Conservation (phyloP, 2,329 filamentous ascomycete species). For the Talaromyces sp. region DNA sequence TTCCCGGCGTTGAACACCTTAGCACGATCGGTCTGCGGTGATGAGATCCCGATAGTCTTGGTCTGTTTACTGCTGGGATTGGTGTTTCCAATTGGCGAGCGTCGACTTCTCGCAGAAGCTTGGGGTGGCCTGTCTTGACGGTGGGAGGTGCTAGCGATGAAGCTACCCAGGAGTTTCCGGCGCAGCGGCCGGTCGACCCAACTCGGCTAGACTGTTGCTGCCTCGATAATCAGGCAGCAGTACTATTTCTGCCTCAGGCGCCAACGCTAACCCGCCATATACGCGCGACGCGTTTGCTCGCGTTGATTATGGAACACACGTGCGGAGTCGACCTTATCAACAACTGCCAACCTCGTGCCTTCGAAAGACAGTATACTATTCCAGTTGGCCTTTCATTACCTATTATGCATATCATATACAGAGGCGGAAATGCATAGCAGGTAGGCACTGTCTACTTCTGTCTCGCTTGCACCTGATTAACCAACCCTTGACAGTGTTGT, state of each 20-base stretch:
- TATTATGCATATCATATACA: background rate
- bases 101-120: constrained; percentile 2
- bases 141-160: constrained; percentile 9
- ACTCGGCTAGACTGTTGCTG: background rate
- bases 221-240: constrained; percentile 5
- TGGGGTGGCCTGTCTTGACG: constrained; percentile 7
- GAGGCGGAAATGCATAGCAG: background rate
- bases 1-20: background rate
- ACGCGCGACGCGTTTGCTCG: constrained; percentile 12
- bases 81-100: background rate
- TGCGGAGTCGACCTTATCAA: background rate
- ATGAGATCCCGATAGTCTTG: background rate
- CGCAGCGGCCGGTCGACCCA: background rate
- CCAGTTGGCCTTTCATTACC: background rate
- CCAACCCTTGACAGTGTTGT: constrained; percentile 1
- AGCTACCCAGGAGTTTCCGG: constrained; percentile 10
- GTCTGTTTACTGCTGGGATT: background rate
- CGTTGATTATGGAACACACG: background rate
- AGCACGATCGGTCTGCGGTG: background rate
- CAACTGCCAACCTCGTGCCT: background rate
- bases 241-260: constrained; percentile 9
- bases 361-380: background rate
- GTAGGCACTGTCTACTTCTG: background rate
- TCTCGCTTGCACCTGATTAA: background rate
- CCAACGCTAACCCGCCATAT: background rate